Base-by-base conservation (phyloP, 768 basidiomycete genomes). In the Strobilomyces echinocephalus region DNA sequence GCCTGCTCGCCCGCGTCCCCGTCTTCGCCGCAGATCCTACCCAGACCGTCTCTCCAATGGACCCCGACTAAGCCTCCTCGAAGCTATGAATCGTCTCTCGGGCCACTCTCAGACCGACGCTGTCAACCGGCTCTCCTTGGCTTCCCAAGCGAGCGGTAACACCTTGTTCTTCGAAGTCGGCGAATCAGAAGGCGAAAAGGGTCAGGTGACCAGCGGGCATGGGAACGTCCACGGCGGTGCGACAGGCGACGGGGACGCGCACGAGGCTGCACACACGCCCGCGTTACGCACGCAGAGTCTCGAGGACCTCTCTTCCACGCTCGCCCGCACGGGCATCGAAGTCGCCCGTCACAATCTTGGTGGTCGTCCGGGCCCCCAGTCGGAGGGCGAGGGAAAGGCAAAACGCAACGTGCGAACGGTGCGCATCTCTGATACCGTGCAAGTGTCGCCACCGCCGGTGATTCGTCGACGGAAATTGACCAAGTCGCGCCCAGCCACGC, bases 161-260 rank as follows among this genome's bases (percentile, higher is more conserved):
- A 70, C 67, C 3, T 51, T 62, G 20, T 68, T 69, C 46, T 68
- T 56, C 21, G 67, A 68, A 16, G 14, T 61, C 28, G 49, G 49
- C 20, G 52, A 67, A 9, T 28, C 54, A 3, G 57, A 49, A 3
- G 55, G 5, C 8, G 54, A 46, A 1, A 28, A 44, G 15, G 41
- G n/a, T 39, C 44, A 34, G 30, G 18, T 42, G 28, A 50, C 26
- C 9, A 1, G 12, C 20, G 15, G 15, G 16, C 30, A 38, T 21
- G 26, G 38, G 6, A 31, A 30, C 7, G 35, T 8, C 18, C 2
- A 20, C 18, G 39, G 18, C 2, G 7, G 11, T 36, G 31, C 14
- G 14, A 28, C 34, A 15, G 11, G 16, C 14, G 16, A 38, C 8
- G 36, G 36, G 3, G 8, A 11, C 31, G 30, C 16, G 14, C 31